Base-by-base conservation (phyloP, 208 protist genomes). In the Leishmania aethiopica region DNA sequence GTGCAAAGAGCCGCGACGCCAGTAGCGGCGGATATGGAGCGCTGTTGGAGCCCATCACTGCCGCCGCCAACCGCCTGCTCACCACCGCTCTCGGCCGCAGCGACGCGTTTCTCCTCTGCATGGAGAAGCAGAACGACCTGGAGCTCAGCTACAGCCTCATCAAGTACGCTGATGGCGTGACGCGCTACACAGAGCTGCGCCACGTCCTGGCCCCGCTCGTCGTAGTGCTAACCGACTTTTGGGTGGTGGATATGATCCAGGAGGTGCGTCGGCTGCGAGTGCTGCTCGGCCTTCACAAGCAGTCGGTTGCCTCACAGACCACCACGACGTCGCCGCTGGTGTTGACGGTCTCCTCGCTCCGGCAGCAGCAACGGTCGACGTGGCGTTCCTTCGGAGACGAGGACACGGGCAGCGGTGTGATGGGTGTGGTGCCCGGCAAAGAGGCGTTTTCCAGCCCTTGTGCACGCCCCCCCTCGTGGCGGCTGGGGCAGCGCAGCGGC, bases 151-250 rank as follows among this genome's bases (percentile, higher is more conserved):
- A 86, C 79, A 88, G 82, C 73, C 77, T 87, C 42, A 88, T 93
- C 71, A 83, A 90, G 81, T 94, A 88, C 74, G 82, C 91, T 5
- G 91, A 93, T 72, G 93, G 92, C 45, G 86, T 93, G 70, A 82
- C 79, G 17, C 92, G 92, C 42, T 75, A 94, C 22, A 94, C 87
- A 55, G 90, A 95, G 69, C 86, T 92, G 64, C 84, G 79, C n/a
- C 86, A 40, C 53, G 83, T 53, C 5, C 45, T 95, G 32, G 85
- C 92, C 13, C 85, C 92, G n/a, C 84, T 97, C 35, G 91, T 90
- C 37, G 62, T 95, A 57, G 47, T 86, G 59, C 62, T 95, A 22
- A 90, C 81, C 32, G 93, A 97, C 80, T 83, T 85, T 42, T 89
- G 78, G 87, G n/a, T 95, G 17, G 92, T 87, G 55, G 71, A 85